A percentile compares a stretch with the other conserved stretches of the same genome.
These are phyloP conservation scores for Cotoneaster glaucophyllus DNA, from an alignment of 306 rosid species.

Conservation along the genomic window DNA sequence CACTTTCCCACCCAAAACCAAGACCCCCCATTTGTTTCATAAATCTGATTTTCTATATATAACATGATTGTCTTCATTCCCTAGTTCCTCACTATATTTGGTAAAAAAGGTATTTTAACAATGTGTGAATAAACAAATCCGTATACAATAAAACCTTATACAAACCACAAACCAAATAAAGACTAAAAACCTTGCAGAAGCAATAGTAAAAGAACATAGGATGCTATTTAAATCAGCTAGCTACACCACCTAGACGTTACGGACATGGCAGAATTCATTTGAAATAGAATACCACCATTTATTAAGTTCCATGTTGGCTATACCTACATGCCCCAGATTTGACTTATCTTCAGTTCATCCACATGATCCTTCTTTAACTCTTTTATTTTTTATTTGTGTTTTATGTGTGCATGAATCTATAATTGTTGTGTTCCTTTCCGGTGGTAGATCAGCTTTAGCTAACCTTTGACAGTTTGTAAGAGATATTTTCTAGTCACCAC, in stretches of 20 bases:
- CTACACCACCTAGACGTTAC: conserved; percentile 2
- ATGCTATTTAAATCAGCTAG: conserved; percentile 31
- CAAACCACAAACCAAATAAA: background rate
- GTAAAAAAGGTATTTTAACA: background rate
- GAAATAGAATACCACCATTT: background rate
- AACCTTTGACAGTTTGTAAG: background rate
- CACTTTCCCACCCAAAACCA: conserved; percentile 11
- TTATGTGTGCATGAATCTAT: background rate
- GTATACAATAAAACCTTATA: background rate
- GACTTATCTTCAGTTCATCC: background rate
- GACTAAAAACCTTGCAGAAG: background rate
- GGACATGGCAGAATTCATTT: conserved; percentile 15
- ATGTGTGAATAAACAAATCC: background rate
- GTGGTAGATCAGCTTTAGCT: background rate
- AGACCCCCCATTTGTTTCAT: background rate
- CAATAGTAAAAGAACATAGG: conserved; percentile 18
- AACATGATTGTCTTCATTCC: background rate
- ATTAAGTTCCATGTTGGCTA: background rate
- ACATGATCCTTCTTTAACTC: background rate
- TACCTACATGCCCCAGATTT: background rate
- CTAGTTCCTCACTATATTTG: background rate
- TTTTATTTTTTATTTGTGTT: background rate
- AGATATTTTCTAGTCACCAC: too few relatives aligned
- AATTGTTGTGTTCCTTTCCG: background rate
- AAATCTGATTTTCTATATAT: background rate